Conservation (phyloP, 768 basidiomycete genomes). For the Termitomyces sp. region DNA sequence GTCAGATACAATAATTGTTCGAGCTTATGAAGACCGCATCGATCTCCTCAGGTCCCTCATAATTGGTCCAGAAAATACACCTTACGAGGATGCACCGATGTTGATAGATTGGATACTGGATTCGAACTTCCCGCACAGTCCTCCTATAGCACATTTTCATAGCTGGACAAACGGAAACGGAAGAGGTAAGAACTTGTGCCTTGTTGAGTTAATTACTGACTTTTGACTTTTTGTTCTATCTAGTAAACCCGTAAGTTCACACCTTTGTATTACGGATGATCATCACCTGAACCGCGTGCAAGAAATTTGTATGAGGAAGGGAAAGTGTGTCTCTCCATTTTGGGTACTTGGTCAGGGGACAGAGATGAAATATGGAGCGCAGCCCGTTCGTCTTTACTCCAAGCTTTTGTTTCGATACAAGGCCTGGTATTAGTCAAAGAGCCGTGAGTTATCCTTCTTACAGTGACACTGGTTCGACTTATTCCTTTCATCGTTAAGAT, state of each 20-base stretch:
- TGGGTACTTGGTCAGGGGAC: slow-evolving; percentile 92
- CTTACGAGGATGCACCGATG: slow-evolving; percentile 93
- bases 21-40: slow-evolving; percentile 84
- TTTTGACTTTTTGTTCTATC: background rate
- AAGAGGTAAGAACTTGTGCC: slow-evolving; percentile 46
- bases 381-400: slow-evolving; percentile 78
- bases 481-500: slow-evolving; percentile 34
- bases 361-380: slow-evolving; percentile 85
- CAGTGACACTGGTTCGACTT: background rate
- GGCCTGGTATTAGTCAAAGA: slow-evolving; percentile 90
- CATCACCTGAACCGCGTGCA: background rate
- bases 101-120: slow-evolving; percentile 93
- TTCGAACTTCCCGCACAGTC: slow-evolving; percentile 75
- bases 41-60: slow-evolving; percentile 88
- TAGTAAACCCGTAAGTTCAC: slow-evolving; percentile 71
- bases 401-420: slow-evolving; percentile 92
- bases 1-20: slow-evolving; percentile 80
- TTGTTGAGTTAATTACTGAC: slow-evolving; percentile 6
- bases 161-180: slow-evolving; percentile 96
- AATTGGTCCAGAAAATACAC: slow-evolving; percentile 89
- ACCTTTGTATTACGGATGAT: background rate
- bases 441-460: slow-evolving; percentile 53
- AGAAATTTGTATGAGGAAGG: slow-evolving; percentile 95
- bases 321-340: slow-evolving; percentile 87
- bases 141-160: slow-evolving; percentile 84